Percentiles rank a stretch among this genome's conserved stretches.
These are phyloP conservation scores for Penicillium digitatum DNA, from an alignment of 2,329 filamentous ascomycete genomes.

Conservation along the genomic window DNA sequence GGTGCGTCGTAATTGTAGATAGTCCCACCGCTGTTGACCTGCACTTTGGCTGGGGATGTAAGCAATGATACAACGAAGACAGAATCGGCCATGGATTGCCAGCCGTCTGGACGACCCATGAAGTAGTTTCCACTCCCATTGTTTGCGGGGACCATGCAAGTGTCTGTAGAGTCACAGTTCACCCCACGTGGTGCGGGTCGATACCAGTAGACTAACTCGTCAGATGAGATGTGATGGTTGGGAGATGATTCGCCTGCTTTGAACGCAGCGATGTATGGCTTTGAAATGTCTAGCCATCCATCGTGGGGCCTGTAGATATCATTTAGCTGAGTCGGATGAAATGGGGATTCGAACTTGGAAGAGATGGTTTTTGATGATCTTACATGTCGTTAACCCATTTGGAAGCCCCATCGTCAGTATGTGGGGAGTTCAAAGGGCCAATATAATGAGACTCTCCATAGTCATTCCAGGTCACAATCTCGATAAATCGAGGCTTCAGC, in stretches of 20 bases:
- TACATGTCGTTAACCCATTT: constrained; percentile 51
- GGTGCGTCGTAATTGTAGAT: constrained; percentile 31
- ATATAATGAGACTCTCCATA: constrained; percentile 56
- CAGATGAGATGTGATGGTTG: constrained; percentile 42
- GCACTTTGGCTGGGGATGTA: constrained; percentile 43
- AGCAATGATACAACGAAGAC: constrained; percentile 53
- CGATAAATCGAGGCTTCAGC: constrained; percentile 48
- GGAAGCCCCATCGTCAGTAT: constrained; percentile 39
- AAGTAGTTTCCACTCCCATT: constrained; percentile 53
- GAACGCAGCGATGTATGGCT: constrained; percentile 53
- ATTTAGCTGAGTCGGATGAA: not conserved
- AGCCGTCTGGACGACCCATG: constrained; percentile 50
- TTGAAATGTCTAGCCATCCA: constrained; percentile 53
- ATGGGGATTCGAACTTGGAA: too few relatives aligned
- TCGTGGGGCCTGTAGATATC: constrained; percentile 45
- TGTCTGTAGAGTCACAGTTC: constrained; percentile 53
- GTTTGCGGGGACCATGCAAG: constrained; percentile 46
- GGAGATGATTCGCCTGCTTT: constrained; percentile 44
- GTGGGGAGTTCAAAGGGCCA: constrained; percentile 43
- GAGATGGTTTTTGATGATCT: constrained; percentile 4
- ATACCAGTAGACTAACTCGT: constrained; percentile 56
- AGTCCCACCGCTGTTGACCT: constrained; percentile 28
- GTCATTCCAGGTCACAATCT: constrained; percentile 50
- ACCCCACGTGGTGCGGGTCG: constrained; percentile 48
- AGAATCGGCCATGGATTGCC: constrained; percentile 48